phyloP scores from a whole-genome alignment of 1,139 yeast genomes.

The Pichia sp. region DNA sequence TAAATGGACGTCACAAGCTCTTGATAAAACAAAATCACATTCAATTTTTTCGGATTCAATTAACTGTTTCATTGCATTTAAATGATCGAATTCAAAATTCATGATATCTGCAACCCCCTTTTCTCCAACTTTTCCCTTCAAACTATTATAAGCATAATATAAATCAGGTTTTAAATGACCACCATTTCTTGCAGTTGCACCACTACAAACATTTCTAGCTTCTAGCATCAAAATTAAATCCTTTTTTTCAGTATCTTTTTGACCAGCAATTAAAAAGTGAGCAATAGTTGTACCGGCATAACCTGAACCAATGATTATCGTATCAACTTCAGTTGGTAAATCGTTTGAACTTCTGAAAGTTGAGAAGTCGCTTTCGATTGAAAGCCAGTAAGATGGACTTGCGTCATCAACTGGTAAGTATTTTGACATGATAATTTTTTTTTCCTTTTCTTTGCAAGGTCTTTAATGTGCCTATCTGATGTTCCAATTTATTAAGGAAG shows the following conservation, averaged over 20 bases:
- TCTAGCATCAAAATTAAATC: slow-evolving; percentile 33
- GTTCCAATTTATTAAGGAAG: no score
- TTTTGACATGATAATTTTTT: no score
- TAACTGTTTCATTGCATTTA: slow-evolving; percentile 26
- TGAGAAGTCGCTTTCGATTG: slow-evolving; percentile 20
- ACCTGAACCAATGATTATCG: slow-evolving; percentile 36
- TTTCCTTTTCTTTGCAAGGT: no score
- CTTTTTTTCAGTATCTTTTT: slow-evolving; percentile 10
- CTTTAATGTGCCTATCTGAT: no score
- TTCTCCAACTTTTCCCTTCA: slow-evolving; percentile 24
- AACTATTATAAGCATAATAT: slow-evolving; percentile 23
- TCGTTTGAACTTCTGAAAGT: slow-evolving; percentile 18
- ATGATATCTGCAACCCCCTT: slow-evolving; percentile 30
- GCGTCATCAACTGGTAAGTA: slow-evolving; percentile 10
- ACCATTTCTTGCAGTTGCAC: slow-evolving; percentile 44
- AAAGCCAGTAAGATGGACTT: slow-evolving; percentile 19
- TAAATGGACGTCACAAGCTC: slow-evolving; percentile 34
- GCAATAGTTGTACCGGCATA: slow-evolving; percentile 36
- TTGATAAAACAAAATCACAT: slow-evolving; percentile 33
- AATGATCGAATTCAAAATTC: slow-evolving; percentile 31
- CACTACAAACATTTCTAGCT: slow-evolving; percentile 37
- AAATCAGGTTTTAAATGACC: slow-evolving; percentile 40
- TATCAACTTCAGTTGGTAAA: slow-evolving; percentile 23
- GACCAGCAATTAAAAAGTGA: slow-evolving; percentile 27
- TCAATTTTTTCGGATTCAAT: slow-evolving; percentile 32